Evolutionary conservation across 106 monocot species (phyloP), one percentile per base, ranked within the genome.

Genomic region (Triglochin maritima): DNA sequence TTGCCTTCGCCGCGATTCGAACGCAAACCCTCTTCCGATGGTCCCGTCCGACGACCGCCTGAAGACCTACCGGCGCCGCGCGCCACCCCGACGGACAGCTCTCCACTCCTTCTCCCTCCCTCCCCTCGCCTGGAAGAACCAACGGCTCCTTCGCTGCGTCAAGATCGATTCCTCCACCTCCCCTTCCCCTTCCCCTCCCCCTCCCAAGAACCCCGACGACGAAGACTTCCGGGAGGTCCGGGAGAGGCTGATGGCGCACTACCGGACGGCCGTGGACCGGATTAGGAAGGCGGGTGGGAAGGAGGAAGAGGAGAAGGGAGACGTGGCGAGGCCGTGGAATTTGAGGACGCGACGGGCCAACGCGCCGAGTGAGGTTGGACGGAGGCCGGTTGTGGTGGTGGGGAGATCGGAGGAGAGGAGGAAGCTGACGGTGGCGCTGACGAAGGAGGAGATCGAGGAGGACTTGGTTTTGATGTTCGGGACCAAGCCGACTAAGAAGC

Each of bases 251-350:
- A 52, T 52, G 52, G 7, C 52, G 52, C 52, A 8, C 52, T 52
- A 52, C 52, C 9, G 11, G 7, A 11, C 52, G 9, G 52, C 52
- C 1, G 52, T 52, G 9, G 52, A 52, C 9, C 7, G 11, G 9
- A 52, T 52, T 11, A 0, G 11, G 52, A 52, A 52, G 52, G 52
- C 52, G 52, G 52, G 52, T 7, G 52, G 11, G 52, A 11, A 11
- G 9, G 52, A 52, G 52, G 52, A 6, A 2, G 52, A 52, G 52
- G 57, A 41, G 3, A 50, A 55, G 59, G 70, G 29, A 17, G 71
- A 62, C 12, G 68, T 4, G 11, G 61, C 42, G 17, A 56, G 68
- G 50, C 82, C 80, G 44, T 87, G 86, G 88, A 84, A 79, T 74
- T 66, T 78, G 44, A 66, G 83, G 66, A 72, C 46, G 50, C 60